phyloP scores from a whole-genome alignment of 2,329 filamentous ascomycete genomes.

The Claviceps fusiformis region DNA sequence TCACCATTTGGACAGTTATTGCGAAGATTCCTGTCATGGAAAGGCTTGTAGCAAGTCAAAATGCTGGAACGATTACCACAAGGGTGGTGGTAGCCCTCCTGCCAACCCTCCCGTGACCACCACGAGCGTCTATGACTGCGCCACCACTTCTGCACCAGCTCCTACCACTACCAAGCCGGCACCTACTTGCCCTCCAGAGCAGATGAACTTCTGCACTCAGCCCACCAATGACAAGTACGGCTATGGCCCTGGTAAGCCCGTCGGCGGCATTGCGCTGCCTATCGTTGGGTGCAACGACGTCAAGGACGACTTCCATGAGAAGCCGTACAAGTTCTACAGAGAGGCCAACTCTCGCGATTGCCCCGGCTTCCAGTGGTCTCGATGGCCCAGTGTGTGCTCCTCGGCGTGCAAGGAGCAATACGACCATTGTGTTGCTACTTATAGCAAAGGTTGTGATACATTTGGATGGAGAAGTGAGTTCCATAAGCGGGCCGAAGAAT shows the following conservation, averaged over 20 bases:
- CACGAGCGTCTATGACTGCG: conserved; percentile 22
- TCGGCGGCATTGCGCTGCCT: conserved; percentile 38
- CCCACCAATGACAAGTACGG: conserved; percentile 43
- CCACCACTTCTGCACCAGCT: conserved; percentile 15
- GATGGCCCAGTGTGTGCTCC: conserved; percentile 28
- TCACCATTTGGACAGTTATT: conserved; percentile 30
- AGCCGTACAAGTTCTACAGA: conserved; percentile 40
- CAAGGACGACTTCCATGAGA: conserved; percentile 24
- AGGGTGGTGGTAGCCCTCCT: conserved; percentile 20
- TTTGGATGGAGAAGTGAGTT: conserved; percentile 15
- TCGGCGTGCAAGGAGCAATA: conserved; percentile 42
- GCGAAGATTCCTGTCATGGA: conserved; percentile 21
- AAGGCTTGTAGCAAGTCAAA: conserved; percentile 27
- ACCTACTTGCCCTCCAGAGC: conserved; percentile 28
- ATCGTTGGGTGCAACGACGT: conserved; percentile 42
- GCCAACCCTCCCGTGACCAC: conserved; percentile 15
- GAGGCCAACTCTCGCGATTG: conserved; percentile 28
- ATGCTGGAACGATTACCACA: conserved; percentile 29
- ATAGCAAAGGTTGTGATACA: conserved; percentile 33
- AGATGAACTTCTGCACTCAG: conserved; percentile 39
- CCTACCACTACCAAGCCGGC: conserved; percentile 18
- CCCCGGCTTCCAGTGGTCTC: conserved; percentile 26
- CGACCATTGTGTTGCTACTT: conserved; percentile 31
- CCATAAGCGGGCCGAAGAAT: conserved; percentile 13
- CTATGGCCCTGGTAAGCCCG: conserved; percentile 51